Base-by-base conservation (phyloP, 805 yeast species). In the Wickerhamomyces sydowiorum region DNA sequence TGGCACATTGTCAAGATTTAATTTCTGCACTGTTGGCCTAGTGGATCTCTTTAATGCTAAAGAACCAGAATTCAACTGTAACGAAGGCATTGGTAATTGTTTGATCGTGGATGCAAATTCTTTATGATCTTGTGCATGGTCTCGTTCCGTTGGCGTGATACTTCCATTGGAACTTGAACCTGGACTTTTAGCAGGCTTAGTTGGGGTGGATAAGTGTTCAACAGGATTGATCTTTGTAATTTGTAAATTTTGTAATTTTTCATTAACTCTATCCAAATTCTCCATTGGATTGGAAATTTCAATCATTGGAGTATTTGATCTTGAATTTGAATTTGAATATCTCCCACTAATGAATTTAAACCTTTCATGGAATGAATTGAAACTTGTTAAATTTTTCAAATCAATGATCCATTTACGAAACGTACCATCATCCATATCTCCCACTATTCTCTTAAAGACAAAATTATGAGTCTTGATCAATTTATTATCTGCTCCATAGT, bases 391-490 rank as follows among this genome's bases (percentile, higher is more conserved):
- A 13, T 73, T 65, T 1, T 91, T 82, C 50, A 89, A 68, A 39
- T 71, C 72, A 57, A 80, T 76, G 47, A 93, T 70, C 63, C 86
- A 95, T 50, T 76, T 76, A 60, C 76, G 85, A 96, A 98, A 91
- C 34, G 70, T 75, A 15, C 70, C 61, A 36, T 78, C 82, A 51
- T 80, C 80, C 41, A 85, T 76, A 55, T 85, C 90, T 10, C 89
- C 81, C 47, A 39, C 15, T 23, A 30, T 31, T 22, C 43, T 41
- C 41, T 95, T 75, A 67, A 91, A 90, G 10, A 89, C 95, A 88
- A 91, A 87, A 54, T 86, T 89, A 63, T 88, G 96, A 33, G 85
- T 86, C 53, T 78, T 81, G 47, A 84, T 74, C 42, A 83, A 61
- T 17, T 88, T 89, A 45, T 78, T 76, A 46, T 79, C 78, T 52